Percentiles rank a stretch among this genome's conserved stretches.
Evolutionary conservation across 2,329 filamentous ascomycete species (phyloP).

Genomic region (Rugonectria rugulosa): DNA sequence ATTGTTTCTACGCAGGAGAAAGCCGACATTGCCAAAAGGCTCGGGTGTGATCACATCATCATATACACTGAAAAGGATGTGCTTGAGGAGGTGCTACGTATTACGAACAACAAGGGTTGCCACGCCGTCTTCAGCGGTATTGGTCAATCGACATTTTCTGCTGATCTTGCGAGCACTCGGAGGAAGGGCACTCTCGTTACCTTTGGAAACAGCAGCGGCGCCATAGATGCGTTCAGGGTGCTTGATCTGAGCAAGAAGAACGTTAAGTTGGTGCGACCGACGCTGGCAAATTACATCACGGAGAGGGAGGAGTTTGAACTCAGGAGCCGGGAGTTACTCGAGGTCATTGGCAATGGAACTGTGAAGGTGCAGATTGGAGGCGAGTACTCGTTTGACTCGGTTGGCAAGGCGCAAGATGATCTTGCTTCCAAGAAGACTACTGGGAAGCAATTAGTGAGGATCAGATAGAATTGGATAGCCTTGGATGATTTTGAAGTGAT

Average conservation of each 20-base stretch:
- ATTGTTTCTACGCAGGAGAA: conserved; percentile 1
- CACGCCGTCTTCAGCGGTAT: conserved; percentile 8
- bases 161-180: not conserved
- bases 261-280: conserved; percentile 5
- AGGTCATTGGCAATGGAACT: not conserved
- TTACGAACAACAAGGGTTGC: conserved; percentile 3
- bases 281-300: conserved; percentile 7
- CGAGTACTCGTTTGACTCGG: not conserved
- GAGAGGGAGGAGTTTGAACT: conserved; percentile 4
- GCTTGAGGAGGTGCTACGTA: not conserved
- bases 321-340: not conserved
- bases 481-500: not conserved
- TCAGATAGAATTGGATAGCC: not conserved
- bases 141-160: not conserved
- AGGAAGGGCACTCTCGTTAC: conserved; percentile 7
- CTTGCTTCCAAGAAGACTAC: not conserved
- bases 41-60: conserved; percentile 3
- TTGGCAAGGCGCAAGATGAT: conserved; percentile 2
- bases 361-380: conserved; percentile 2
- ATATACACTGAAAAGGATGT: conserved; percentile 1
- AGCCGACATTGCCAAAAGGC: not conserved
- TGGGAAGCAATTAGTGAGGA: not conserved
- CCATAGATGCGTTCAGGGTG: not conserved
- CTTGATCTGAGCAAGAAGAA: conserved; percentile 10
- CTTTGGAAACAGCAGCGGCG: conserved; percentile 10